These are phyloP conservation scores for Phaeosphaeria sp. DNA, from an alignment of 2,329 filamentous ascomycete genomes.

Conservation along the genomic window DNA sequence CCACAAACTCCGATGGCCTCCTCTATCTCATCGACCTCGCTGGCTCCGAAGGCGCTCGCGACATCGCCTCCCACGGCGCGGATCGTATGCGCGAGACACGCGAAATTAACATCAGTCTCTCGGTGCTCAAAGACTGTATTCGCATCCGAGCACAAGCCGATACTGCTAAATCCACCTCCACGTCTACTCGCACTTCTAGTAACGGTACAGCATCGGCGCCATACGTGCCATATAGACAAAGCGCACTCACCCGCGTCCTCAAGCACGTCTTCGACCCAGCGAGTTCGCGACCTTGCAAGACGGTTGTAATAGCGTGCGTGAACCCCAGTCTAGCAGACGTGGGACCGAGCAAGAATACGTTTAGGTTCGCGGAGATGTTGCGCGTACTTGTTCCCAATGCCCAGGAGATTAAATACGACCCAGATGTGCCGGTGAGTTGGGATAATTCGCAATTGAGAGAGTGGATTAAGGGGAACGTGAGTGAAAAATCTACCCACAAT, in stretches of 20 bases:
- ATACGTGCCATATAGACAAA: constrained; percentile 57
- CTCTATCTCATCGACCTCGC: constrained; percentile 59
- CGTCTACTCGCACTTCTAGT: not conserved
- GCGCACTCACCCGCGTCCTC: constrained; percentile 56
- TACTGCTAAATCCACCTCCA: not conserved
- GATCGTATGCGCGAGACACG: constrained; percentile 57
- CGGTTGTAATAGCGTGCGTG: constrained; percentile 57
- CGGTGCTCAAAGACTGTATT: constrained; percentile 62
- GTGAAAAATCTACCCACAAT: constrained; percentile 16
- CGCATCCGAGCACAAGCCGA: constrained; percentile 53
- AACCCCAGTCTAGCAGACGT: constrained; percentile 57
- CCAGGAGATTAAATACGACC: constrained; percentile 30
- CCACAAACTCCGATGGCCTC: constrained; percentile 49
- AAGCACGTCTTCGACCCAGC: constrained; percentile 60
- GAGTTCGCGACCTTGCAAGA: constrained; percentile 50
- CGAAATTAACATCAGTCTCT: constrained; percentile 59
- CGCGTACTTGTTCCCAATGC: constrained; percentile 47
- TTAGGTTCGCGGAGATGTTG: constrained; percentile 59
- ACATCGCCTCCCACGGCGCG: constrained; percentile 49
- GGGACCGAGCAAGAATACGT: constrained; percentile 56
- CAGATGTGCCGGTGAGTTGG: constrained; percentile 49
- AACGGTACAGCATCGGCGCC: constrained; percentile 28
- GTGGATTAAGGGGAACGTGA: constrained; percentile 54
- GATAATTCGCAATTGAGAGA: constrained; percentile 46
- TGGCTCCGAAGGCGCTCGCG: constrained; percentile 58